Percentiles rank a stretch among this genome's conserved stretches.
phyloP scores from a whole-genome alignment of 768 basidiomycete species.

The Hortiboletus flavorubellus region DNA sequence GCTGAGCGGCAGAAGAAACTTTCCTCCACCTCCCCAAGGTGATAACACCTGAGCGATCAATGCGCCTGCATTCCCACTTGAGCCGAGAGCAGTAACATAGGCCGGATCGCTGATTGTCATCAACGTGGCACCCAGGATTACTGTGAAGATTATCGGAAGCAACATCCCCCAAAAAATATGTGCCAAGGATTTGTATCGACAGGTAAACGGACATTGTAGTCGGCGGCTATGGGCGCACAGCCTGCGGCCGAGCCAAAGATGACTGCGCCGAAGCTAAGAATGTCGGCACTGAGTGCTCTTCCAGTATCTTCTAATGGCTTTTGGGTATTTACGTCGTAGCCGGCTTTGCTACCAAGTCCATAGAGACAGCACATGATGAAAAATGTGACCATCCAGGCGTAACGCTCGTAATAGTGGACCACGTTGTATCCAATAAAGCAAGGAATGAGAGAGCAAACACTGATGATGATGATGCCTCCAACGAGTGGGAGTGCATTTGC shows the following conservation, averaged over 20 bases:
- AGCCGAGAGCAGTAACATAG: constrained; percentile 39
- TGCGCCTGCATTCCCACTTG: constrained; percentile 40
- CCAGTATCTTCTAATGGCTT: constrained; percentile 43
- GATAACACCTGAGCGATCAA: constrained; percentile 43
- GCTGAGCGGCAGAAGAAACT: constrained; percentile 42
- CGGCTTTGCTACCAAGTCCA: constrained; percentile 45
- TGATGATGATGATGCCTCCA: constrained; percentile 48
- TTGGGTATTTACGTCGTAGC: constrained; percentile 44
- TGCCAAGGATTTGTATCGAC: constrained; percentile 38
- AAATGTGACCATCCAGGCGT: constrained; percentile 48
- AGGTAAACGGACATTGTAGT: constrained; percentile 52
- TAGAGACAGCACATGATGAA: constrained; percentile 50
- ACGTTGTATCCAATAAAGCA: constrained; percentile 47
- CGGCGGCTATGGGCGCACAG: constrained; percentile 53
- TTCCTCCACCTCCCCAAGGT: constrained; percentile 42
- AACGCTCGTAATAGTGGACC: constrained; percentile 50
- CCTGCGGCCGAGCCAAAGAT: constrained; percentile 47
- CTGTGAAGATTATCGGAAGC: constrained; percentile 43
- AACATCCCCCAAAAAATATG: constrained; percentile 52
- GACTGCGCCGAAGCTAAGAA: constrained; percentile 50
- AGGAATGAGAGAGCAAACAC: constrained; percentile 39
- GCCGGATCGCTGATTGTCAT: constrained; percentile 40
- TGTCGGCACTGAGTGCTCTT: constrained; percentile 40
- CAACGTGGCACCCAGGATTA: constrained; percentile 36
- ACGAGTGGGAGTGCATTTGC: constrained; percentile 43